These are phyloP conservation scores for Chloranthus sessilifolius DNA, from an alignment of 164 flowering plant genomes.

Conservation along the genomic window DNA sequence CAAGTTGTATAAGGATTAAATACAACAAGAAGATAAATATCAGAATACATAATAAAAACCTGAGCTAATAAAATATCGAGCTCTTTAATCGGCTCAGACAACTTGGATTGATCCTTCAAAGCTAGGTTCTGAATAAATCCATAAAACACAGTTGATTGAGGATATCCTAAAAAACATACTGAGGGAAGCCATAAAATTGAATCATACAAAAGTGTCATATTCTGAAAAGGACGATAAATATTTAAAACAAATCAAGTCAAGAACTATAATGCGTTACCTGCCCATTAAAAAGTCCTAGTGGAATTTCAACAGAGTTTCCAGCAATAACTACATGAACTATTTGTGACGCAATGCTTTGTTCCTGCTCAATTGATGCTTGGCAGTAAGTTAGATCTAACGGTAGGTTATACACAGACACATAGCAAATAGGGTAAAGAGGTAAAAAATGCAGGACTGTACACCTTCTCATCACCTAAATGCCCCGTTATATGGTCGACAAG, in stretches of 20 bases:
- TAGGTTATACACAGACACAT: not conserved
- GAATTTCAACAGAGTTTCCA: slow-evolving; percentile 80
- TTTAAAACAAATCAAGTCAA: too few species aligned
- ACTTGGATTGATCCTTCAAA: slow-evolving; percentile 64
- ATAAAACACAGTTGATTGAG: too few species aligned
- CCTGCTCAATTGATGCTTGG: slow-evolving; percentile 34
- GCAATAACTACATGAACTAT: slow-evolving; percentile 86
- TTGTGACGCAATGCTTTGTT: slow-evolving; percentile 72
- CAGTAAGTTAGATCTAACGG: not conserved
- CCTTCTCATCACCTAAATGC: slow-evolving; percentile 92
- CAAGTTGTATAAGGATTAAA: too few species aligned
- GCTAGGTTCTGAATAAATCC: slow-evolving; percentile 49
- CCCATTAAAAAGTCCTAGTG: slow-evolving; percentile 62
- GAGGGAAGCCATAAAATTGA: too few species aligned
- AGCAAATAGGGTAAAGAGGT: slow-evolving; percentile 9
- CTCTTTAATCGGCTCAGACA: slow-evolving; percentile 76
- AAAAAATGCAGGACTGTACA: slow-evolving; percentile 21
- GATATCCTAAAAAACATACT: too few species aligned
- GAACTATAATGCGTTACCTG: too few species aligned
- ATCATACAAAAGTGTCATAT: too few species aligned
- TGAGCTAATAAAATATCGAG: slow-evolving; percentile 82
- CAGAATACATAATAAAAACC: too few species aligned
- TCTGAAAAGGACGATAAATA: too few species aligned
- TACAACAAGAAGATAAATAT: too few species aligned
- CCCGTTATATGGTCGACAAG: slow-evolving; percentile 95